Percentiles rank a stretch among this genome's conserved stretches.
Evolutionary conservation across 495 filamentous ascomycete species (phyloP).

Genomic region (Rhizodiscina lignyota): DNA sequence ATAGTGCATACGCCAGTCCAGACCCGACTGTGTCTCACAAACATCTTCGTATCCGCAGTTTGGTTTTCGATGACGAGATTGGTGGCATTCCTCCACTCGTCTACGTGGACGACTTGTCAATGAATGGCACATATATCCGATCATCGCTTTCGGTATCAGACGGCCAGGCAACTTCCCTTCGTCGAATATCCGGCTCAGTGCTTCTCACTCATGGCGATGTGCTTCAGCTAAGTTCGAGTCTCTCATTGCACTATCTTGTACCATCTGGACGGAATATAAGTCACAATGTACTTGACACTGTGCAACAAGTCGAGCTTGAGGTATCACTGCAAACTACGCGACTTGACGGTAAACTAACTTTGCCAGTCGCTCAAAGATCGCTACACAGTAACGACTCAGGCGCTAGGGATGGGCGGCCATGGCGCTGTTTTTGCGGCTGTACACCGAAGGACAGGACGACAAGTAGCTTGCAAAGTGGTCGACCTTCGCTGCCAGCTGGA

Average conservation of each 20-base stretch:
- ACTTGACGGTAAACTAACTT: conserved; percentile 5
- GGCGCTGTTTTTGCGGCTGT: conserved; percentile 19
- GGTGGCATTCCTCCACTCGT: conserved; percentile 20
- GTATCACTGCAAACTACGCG: not conserved
- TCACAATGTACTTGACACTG: not conserved
- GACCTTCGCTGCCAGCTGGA: conserved; percentile 10
- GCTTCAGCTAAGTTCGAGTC: conserved; percentile 10
- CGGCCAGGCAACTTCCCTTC: conserved; percentile 2
- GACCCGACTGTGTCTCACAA: conserved; percentile 21
- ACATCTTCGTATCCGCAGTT: conserved; percentile 23
- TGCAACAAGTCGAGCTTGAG: conserved; percentile 1
- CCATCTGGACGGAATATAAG: not conserved
- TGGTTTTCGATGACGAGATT: conserved; percentile 9
- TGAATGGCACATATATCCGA: conserved; percentile 19
- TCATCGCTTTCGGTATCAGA: conserved; percentile 1
- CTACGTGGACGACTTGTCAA: conserved; percentile 24
- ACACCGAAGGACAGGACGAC: conserved; percentile 14
- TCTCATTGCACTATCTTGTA: conserved; percentile 4
- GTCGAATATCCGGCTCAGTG: conserved; percentile 9
- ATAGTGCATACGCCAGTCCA: conserved; percentile 8
- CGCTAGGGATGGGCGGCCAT: conserved; percentile 20
- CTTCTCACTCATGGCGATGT: conserved; percentile 21
- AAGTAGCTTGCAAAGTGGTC: conserved; percentile 27
- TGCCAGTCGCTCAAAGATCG: conserved; percentile 12
- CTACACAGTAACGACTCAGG: conserved; percentile 17